Evolutionary conservation across 208 protist species (phyloP).

Genomic region (Strigomonas galati): DNA sequence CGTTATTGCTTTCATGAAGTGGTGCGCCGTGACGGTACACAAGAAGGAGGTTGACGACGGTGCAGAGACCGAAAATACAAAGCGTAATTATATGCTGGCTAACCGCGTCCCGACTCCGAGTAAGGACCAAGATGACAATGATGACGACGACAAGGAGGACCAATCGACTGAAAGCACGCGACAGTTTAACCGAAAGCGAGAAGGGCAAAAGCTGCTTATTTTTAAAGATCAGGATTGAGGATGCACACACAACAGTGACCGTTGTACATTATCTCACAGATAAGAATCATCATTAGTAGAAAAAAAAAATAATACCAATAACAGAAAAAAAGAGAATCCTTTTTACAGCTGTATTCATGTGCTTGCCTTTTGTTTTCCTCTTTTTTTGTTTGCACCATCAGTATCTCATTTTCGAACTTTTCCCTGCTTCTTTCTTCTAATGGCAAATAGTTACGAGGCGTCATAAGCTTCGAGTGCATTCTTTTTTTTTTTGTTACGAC

Average conservation of each 20-base stretch:
- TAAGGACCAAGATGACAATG: no score
- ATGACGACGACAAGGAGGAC: not conserved
- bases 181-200: not conserved
- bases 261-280: not conserved
- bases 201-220: conserved; percentile 1
- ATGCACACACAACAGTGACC: not conserved
- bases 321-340: no score
- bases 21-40: conserved; percentile 76
- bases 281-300: not conserved
- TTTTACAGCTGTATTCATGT: not conserved
- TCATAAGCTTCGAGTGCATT: no score
- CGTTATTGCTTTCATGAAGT: conserved; percentile 69
- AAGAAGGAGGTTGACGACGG: conserved; percentile 41
- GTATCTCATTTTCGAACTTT: conserved; percentile 7
- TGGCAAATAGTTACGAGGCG: no score
- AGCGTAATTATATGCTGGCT: not conserved
- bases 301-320: not conserved
- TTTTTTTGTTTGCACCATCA: not conserved
- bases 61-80: not conserved
- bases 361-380: not conserved
- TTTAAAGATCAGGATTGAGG: not conserved
- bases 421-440: conserved; percentile 1
- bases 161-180: not conserved
- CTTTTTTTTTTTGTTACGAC: conserved; percentile 8
- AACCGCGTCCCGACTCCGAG: not conserved